These are phyloP conservation scores for Schwanniomyces sp. DNA, from an alignment of 805 yeast genomes.

Conservation along the genomic window DNA sequence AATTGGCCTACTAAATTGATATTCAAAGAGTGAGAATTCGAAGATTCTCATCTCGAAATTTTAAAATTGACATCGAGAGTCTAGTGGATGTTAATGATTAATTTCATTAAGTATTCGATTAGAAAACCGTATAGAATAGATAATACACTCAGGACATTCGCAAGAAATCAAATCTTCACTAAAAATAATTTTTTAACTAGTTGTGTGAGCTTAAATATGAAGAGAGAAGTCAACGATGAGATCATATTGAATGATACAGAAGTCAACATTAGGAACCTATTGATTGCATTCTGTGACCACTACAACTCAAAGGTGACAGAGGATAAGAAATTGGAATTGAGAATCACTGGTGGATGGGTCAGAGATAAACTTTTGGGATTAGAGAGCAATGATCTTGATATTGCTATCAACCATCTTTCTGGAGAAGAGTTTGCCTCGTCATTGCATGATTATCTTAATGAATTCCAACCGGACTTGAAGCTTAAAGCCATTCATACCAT, in stretches of 20 bases:
- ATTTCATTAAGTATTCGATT: constrained; percentile 1
- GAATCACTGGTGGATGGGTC: constrained; percentile 99
- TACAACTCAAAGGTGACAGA: constrained; percentile 26
- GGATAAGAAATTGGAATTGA: constrained; percentile 42
- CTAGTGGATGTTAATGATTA: background rate
- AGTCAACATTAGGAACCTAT: constrained; percentile 34
- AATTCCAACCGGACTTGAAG: constrained; percentile 24
- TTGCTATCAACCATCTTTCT: constrained; percentile 79
- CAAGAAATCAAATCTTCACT: background rate
- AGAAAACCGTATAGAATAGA: background rate
- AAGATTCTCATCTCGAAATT: background rate
- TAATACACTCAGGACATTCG: background rate
- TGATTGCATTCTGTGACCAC: constrained; percentile 40
- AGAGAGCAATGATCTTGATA: constrained; percentile 84
- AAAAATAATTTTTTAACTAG: background rate
- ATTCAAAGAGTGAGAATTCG: no score
- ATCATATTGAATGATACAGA: constrained; percentile 43
- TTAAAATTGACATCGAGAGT: background rate
- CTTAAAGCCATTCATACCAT: constrained; percentile 67
- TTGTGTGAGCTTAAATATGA: constrained; percentile 9
- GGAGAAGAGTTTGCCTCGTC: constrained; percentile 84
- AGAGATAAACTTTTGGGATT: constrained; percentile 86
- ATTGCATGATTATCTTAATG: constrained; percentile 49
- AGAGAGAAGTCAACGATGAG: constrained; percentile 12
- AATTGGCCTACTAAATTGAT: no score